Evolutionary conservation across 176 grass and related monocot species (phyloP), one percentile per base, ranked within the genome.

Genomic region (Avena insularis): DNA sequence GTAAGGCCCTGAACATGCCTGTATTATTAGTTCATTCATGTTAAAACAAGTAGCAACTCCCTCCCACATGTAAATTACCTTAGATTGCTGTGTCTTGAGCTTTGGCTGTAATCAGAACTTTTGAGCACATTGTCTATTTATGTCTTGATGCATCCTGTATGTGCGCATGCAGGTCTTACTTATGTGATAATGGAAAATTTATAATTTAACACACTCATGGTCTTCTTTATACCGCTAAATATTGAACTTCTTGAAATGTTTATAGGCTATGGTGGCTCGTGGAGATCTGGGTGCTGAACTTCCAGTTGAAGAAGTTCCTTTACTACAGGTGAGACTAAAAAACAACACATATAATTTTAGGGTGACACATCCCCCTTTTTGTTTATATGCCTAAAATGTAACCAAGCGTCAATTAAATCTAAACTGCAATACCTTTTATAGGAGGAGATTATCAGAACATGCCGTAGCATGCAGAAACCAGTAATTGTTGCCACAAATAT

Each of bases 401-500:
- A 47, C 51, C 31, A 85, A 46, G 12, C 21, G 54, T 9, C 6
- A 56, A 17, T 40, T 29, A 16, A 17, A 81, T 78, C 54, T 88
- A 29, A 71, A 49, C 60, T 77, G 23, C 40, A 51, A 79, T 57
- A 59, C 47, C 6, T 73, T 38, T 82, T 57, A 48, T 81, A 98
- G 96, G 97, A 95, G 64, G 94, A 99, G 67, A 99, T 99, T 71
- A 88, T 96, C 58, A 94, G 79, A 74, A 96, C 68, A 63, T 96
- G 97, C 63, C 86, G 92, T 63, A 93, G 90, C 82, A 93, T 94
- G 97, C 89, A 92, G 77, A 99, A 99, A 85, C 88, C 97, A 59
- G 92, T 99, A 23, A 96, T 99, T 90, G 97, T 99, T 3, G 97
- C 94, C 23, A 99, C 97, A 83, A 99, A 99, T 85, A 99, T 99